Base-by-base conservation (phyloP, 192 early-diverging fungal genomes). In the Linderina pennispora region DNA sequence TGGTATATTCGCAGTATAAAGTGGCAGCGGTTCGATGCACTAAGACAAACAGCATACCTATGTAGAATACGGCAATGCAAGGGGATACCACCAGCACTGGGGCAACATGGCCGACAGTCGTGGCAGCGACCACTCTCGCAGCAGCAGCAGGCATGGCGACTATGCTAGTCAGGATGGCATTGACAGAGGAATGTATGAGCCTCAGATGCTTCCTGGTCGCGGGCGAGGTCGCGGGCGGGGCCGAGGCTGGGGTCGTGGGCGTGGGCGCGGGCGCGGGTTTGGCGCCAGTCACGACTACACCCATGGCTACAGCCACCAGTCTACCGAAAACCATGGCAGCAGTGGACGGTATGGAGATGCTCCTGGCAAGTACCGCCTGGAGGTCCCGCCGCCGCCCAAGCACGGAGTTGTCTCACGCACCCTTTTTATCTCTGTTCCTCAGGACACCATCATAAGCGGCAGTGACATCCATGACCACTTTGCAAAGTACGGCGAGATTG, bases 401-500 rank as follows among this genome's bases (percentile, higher is more conserved):
- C 6, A 31, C 28, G 28, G 28, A 31, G 11, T 11, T 31, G 28
- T 11, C 5, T 8, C 5, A n/a, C 64, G 64, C 19, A 59, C 64
- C 23, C 22, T 59, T 6, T 66, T 66, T 55, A 42, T 65, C 50
- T 55, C 51, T 3, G 15, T 28, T 19, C 19, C 42, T 4, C 17
- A 22, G 4, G n/a, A 18, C 0, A 2, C 39, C 1, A 0, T 22
- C 0, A 11, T 43, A 13, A 14, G 19, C 5, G 19, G 13, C 34
- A 4, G n/a, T 2, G 47, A 50, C 18, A 38, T 66, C 14, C 2
- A 11, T 19, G 36, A 33, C 4, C 50, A 41, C 45, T 50, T 66
- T 35, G 43, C 51, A 1, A 15, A 25, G 11, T 67, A 52, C 41
- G 64, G 64, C n/a, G 55, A 54, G n/a, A 38, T 67, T 11, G 51